phyloP scores from a whole-genome alignment of 2,329 filamentous ascomycete genomes.

The Fusarium sp. region DNA sequence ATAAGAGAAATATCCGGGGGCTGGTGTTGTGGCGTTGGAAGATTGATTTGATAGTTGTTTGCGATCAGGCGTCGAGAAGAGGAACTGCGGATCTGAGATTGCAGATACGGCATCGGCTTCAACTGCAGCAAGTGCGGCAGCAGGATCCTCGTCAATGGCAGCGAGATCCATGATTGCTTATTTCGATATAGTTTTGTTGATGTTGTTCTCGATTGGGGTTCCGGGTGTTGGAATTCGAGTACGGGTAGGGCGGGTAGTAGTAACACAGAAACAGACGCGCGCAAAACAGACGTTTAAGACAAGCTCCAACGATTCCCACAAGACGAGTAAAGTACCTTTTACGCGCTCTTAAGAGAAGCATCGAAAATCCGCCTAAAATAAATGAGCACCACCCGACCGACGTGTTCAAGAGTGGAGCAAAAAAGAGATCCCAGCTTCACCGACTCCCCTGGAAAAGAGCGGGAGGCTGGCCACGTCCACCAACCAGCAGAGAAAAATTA shows the following conservation, averaged over 20 bases:
- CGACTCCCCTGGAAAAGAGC: slow-evolving; percentile 32
- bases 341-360: slow-evolving; percentile 9
- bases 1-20: slow-evolving; percentile 42
- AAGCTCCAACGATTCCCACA: slow-evolving; percentile 30
- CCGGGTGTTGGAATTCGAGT: slow-evolving; percentile 2
- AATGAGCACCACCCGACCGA: slow-evolving; percentile 31
- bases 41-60: slow-evolving; percentile 34
- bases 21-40: slow-evolving; percentile 38
- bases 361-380: slow-evolving; percentile 33
- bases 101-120: slow-evolving; percentile 38
- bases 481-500: slow-evolving; percentile 34
- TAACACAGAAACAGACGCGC: slow-evolving; percentile 7
- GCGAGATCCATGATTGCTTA: slow-evolving; percentile 40
- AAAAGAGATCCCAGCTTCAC: slow-evolving; percentile 38
- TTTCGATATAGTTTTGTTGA: slow-evolving; percentile 2
- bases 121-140: slow-evolving; percentile 42
- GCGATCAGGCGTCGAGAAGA: slow-evolving; percentile 45
- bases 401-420: slow-evolving; percentile 36
- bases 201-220: background rate
- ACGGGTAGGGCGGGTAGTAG: slow-evolving; percentile 13
- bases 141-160: slow-evolving; percentile 44
- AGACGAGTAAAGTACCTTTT: slow-evolving; percentile 37
- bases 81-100: slow-evolving; percentile 37
- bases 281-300: slow-evolving; percentile 17
- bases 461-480: slow-evolving; percentile 37